Percentiles rank a stretch among this genome's conserved stretches.
Conservation (phyloP, 129 eudicot genomes). For the Glebionis coronaria region DNA sequence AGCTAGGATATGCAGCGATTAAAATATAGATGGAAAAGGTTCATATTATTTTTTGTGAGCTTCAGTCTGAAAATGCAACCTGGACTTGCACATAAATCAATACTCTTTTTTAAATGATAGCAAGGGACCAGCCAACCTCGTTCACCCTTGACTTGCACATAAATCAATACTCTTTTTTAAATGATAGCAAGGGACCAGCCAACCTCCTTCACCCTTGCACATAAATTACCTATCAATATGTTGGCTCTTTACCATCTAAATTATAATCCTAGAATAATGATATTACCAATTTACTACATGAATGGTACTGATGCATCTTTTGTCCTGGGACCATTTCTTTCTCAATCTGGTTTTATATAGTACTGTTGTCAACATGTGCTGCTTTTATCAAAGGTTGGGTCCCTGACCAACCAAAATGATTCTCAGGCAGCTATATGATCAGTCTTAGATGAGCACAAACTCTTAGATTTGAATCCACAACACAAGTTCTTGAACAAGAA, state of each 20-base stretch:
- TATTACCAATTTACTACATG: too few species aligned
- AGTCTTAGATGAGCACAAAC: too few species aligned
- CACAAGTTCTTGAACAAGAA: neutral
- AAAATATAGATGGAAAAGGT: slow-evolving; percentile 11
- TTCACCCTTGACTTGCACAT: neutral
- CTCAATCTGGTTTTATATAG: slow-evolving; percentile 53
- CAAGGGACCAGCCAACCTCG: neutral
- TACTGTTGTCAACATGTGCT: too few species aligned
- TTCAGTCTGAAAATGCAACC: neutral
- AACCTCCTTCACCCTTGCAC: too few species aligned
- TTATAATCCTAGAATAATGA: too few species aligned
- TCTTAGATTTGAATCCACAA: neutral
- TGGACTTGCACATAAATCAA: neutral
- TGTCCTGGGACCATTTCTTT: too few species aligned
- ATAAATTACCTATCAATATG: too few species aligned
- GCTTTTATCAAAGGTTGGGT: too few species aligned
- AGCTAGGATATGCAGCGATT: too few species aligned
- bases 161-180: too few species aligned
- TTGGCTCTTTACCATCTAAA: too few species aligned
- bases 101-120: neutral
- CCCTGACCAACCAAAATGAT: neutral
- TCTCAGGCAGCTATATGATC: neutral
- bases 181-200: neutral
- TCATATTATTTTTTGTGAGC: neutral
- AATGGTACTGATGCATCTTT: too few species aligned